Evolutionary conservation across 2,329 filamentous ascomycete genomes (phyloP).

Genomic region (Graphilbum sp.): DNA sequence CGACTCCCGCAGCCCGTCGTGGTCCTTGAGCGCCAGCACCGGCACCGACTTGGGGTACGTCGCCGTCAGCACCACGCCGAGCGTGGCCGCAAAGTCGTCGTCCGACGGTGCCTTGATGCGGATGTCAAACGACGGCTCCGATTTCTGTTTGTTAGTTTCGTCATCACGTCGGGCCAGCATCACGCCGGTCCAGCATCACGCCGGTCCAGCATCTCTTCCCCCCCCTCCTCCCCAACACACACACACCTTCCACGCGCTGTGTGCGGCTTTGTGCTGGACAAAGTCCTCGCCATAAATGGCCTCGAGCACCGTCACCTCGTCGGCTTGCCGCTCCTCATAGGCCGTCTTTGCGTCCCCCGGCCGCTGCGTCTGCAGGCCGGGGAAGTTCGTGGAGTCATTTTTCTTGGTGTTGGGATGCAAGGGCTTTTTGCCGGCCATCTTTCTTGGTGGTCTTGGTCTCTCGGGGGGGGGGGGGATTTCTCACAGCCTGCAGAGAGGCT

Average conservation of each 20-base stretch:
- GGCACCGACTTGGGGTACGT: conserved; percentile 82
- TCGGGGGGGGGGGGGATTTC: too few species aligned
- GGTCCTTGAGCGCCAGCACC: conserved; percentile 49
- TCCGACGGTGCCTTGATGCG: conserved; percentile 59
- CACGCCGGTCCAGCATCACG: not conserved
- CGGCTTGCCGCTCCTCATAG: conserved; percentile 72
- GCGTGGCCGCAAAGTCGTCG: conserved; percentile 49
- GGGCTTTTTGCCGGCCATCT: conserved; percentile 40
- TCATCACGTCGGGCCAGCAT: not conserved
- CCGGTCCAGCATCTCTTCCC: not conserved
- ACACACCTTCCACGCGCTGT: conserved; percentile 69
- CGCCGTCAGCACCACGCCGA: conserved; percentile 71
- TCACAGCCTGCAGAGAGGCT: conserved; percentile 34
- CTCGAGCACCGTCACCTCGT: conserved; percentile 71
- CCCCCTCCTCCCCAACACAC: not conserved
- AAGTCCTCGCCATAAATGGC: conserved; percentile 89
- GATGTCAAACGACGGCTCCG: conserved; percentile 70
- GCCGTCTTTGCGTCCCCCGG: conserved; percentile 31
- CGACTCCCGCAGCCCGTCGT: conserved; percentile 48
- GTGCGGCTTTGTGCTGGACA: conserved; percentile 50
- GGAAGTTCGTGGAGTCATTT: conserved; percentile 30
- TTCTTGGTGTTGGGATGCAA: conserved; percentile 17
- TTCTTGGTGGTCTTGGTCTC: conserved; percentile 11
- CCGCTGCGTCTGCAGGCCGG: conserved; percentile 25
- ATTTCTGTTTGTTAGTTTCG: conserved; percentile 38